Evolutionary conservation across 2,329 filamentous ascomycete species (phyloP), one percentile per base, ranked within the genome.

Genomic region (Fusarium sp.): DNA sequence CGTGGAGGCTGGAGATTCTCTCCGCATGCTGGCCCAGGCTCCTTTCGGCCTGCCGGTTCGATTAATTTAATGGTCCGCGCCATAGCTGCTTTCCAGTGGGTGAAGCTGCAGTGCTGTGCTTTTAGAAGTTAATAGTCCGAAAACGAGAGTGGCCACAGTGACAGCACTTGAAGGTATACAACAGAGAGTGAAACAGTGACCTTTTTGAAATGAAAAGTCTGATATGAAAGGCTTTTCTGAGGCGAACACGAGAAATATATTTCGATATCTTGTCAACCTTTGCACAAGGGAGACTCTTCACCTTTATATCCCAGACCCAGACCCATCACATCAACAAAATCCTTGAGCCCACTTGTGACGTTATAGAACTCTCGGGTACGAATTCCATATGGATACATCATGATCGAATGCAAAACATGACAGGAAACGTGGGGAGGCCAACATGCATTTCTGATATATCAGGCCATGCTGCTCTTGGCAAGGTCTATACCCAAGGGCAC

Each of bases 391-490:
- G 23, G 25, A 42, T 21, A 47, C 32, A 37, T 14, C 19, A 38
- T 42, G 41, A 6, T 25, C 0, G 13, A 6, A 15, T 43, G 6
- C 14, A 29, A 31, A 27, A 19, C 31, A 31, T 17, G 8, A 45
- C 38, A 32, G 47, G 31, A 11, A 17, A 39, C n/a, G 14, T 14
- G 31, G 25, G 9, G 23, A 15, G 43, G 17, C 15, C 17, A 45
- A 41, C 52, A 36, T 36, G 33, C 43, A 44, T 64, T 62, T 57
- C 43, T 62, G 27, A 49, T 52, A 41, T 39, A 55, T 52, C 63
- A 54, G 49, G 37, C 63, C 45, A 57, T 43, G 19, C 36, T 32
- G 53, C 49, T 54, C 60, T 59, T 64, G 57, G 60, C 63, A 47
- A 43, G 46, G 56, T 65, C 42, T 54, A 51, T 56, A 27, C 51